A percentile compares a stretch with the other conserved stretches of the same genome.
phyloP scores from a whole-genome alignment of 371 early-diverging fungal species.

The Sporodiniella umbellata region DNA sequence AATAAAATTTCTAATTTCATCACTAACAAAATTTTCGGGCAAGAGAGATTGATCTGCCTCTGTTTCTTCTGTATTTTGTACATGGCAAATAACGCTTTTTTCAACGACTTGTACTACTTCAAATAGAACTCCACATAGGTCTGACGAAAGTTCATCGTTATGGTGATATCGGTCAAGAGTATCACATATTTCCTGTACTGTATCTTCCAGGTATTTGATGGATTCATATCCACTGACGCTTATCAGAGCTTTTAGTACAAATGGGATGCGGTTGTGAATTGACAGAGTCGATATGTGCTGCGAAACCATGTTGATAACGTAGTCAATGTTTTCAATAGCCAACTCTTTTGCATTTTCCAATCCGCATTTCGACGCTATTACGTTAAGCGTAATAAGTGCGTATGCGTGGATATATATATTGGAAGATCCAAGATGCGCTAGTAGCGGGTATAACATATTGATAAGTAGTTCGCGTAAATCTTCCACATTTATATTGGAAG shows the following conservation, averaged over 20 bases:
- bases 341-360: slow-evolving; percentile 29
- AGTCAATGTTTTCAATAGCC: slow-evolving; percentile 58
- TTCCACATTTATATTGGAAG: slow-evolving; percentile 16
- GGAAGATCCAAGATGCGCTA: slow-evolving; percentile 51
- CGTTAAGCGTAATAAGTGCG: slow-evolving; percentile 37
- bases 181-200: slow-evolving; percentile 59
- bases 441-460: slow-evolving; percentile 52
- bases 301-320: slow-evolving; percentile 57
- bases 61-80: background rate
- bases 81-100: background rate
- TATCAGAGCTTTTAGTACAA: slow-evolving; percentile 56
- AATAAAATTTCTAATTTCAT: slow-evolving; percentile 26
- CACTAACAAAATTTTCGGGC: slow-evolving; percentile 10
- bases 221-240: slow-evolving; percentile 42
- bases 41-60: background rate
- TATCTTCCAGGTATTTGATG: slow-evolving; percentile 53
- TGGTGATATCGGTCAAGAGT: slow-evolving; percentile 49
- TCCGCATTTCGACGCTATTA: slow-evolving; percentile 32
- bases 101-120: slow-evolving; percentile 35
- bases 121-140: slow-evolving; percentile 41
- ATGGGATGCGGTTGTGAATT: slow-evolving; percentile 45
- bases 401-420: slow-evolving; percentile 35
- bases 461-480: slow-evolving; percentile 42
- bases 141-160: slow-evolving; percentile 30
- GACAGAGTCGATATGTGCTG: slow-evolving; percentile 42